These are phyloP conservation scores for Picea mariana DNA, from an alignment of 83 land plant species.

Conservation along the genomic window DNA sequence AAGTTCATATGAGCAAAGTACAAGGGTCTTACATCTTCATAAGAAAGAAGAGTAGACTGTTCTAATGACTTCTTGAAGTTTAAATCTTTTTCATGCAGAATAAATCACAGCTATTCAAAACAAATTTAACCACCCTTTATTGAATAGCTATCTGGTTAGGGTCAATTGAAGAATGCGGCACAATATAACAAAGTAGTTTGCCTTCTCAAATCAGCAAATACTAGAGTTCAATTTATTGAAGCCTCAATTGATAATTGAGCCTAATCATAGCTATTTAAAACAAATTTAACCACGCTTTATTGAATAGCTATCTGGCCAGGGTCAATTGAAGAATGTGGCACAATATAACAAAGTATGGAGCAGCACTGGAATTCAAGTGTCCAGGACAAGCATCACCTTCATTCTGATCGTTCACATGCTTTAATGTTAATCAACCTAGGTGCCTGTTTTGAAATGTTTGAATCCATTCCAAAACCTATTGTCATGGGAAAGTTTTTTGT, in stretches of 20 bases:
- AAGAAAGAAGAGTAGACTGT: background rate
- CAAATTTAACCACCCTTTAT: background rate
- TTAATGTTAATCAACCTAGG: background rate
- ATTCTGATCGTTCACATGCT: background rate
- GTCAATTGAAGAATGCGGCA: background rate
- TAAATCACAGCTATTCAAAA: background rate
- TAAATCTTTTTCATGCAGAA: slow-evolving; percentile 2
- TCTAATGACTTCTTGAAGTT: slow-evolving; percentile 1
- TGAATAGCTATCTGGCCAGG: background rate
- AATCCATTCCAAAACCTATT: no score
- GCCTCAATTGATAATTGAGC: background rate
- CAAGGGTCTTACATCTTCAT: background rate
- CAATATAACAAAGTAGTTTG: background rate
- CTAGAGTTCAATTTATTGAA: background rate
- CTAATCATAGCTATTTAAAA: background rate
- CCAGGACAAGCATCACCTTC: background rate
- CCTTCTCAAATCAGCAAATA: background rate
- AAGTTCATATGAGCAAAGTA: background rate
- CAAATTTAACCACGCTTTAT: background rate
- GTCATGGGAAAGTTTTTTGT: no score
- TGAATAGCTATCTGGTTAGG: background rate
- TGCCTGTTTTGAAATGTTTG: background rate
- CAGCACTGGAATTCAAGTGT: background rate
- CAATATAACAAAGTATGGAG: background rate
- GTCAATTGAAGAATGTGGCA: background rate